Evolutionary conservation across 768 basidiomycete species (phyloP).

Genomic region (Cystofilobasidium bisporidii): DNA sequence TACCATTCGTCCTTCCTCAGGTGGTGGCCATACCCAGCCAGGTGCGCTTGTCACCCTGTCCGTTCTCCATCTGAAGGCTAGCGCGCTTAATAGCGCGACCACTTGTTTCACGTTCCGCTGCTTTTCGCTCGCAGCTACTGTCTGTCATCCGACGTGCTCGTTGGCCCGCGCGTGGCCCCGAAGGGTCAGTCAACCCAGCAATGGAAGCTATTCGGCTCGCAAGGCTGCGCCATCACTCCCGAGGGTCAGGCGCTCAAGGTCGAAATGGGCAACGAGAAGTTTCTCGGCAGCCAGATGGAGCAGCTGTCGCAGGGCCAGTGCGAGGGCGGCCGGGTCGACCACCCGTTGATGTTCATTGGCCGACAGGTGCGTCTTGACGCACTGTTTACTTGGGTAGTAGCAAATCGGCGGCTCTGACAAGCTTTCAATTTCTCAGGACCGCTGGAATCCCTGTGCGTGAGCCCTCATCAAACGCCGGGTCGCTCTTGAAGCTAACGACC

Average conservation of each 20-base stretch:
- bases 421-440: background rate
- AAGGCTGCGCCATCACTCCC: background rate
- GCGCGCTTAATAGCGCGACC: no score
- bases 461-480: no score
- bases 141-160: background rate
- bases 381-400: no score
- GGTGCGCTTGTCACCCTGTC: background rate
- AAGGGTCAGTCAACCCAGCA: background rate
- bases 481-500: no score
- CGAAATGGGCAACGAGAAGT: background rate
- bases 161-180: background rate
- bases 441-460: slow-evolving; percentile 1
- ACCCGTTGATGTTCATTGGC: background rate
- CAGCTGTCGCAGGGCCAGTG: background rate
- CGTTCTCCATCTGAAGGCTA: no score
- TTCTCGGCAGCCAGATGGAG: background rate
- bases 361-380: background rate
- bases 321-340: background rate
- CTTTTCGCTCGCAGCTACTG: background rate
- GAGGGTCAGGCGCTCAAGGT: background rate
- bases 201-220: background rate
- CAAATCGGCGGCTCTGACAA: no score
- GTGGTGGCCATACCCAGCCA: background rate
- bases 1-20: background rate
- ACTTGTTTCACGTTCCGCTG: no score